phyloP scores from a whole-genome alignment of 768 basidiomycete genomes.

The Rhodocollybia butyracea region DNA sequence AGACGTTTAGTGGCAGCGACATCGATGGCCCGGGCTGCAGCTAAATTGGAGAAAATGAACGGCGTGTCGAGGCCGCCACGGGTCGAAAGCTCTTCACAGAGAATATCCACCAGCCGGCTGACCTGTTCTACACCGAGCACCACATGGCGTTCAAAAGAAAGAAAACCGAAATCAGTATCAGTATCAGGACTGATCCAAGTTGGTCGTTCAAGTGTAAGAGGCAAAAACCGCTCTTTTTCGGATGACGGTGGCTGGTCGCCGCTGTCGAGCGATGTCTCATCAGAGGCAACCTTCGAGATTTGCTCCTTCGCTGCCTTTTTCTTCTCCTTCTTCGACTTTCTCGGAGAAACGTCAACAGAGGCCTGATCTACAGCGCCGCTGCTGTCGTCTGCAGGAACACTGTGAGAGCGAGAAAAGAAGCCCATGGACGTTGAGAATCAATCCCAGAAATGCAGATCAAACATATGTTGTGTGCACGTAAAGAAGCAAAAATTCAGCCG shows the following conservation, averaged over 20 bases:
- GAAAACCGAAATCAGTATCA: constrained; percentile 55
- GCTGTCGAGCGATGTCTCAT: not conserved
- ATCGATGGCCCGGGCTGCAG: constrained; percentile 84
- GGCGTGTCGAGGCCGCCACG: constrained; percentile 84
- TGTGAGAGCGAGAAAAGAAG: constrained; percentile 5
- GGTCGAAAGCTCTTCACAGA: constrained; percentile 66
- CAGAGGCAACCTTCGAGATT: not conserved
- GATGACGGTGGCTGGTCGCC: not conserved
- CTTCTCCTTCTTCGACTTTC: constrained; percentile 5
- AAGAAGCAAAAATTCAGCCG: not conserved
- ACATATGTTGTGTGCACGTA: not conserved
- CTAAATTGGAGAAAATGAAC: constrained; percentile 86
- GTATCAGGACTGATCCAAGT: not conserved
- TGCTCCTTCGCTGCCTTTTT: constrained; percentile 5
- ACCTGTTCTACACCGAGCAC: constrained; percentile 75
- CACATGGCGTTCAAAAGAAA: constrained; percentile 70
- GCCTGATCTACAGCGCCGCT: constrained; percentile 2
- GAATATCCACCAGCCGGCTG: constrained; percentile 64
- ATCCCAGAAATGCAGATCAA: not conserved
- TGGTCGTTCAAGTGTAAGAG: constrained; percentile 5
- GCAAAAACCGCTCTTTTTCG: not conserved
- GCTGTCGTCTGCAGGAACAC: not conserved
- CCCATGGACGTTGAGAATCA: constrained; percentile 1
- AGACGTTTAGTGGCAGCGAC: constrained; percentile 71
- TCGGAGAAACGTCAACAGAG: not conserved